These are phyloP conservation scores for Endocalyx cinctus DNA, from an alignment of 2,329 filamentous ascomycete genomes.

Conservation along the genomic window DNA sequence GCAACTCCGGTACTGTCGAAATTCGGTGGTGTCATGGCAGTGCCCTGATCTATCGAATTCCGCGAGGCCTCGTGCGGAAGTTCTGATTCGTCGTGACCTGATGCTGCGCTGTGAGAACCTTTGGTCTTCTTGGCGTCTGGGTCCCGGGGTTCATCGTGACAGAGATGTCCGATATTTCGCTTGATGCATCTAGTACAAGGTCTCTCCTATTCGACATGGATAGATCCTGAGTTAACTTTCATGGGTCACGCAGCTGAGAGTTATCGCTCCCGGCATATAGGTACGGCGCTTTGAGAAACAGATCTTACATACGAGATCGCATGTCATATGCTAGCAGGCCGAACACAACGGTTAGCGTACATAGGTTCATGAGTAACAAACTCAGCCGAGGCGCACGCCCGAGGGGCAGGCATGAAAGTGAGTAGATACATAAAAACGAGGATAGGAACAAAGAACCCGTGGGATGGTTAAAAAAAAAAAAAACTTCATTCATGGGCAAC, in stretches of 20 bases:
- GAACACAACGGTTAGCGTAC: slow-evolving; percentile 41
- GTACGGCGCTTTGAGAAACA: slow-evolving; percentile 26
- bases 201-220: slow-evolving; percentile 63
- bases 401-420: too few species aligned
- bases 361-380: slow-evolving; percentile 8
- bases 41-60: slow-evolving; percentile 51
- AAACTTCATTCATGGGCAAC: too few species aligned
- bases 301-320: slow-evolving; percentile 71
- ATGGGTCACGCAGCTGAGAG: slow-evolving; percentile 23
- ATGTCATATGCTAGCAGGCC: slow-evolving; percentile 76
- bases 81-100: slow-evolving; percentile 59
- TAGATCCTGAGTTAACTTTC: slow-evolving; percentile 30
- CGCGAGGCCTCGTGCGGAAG: slow-evolving; percentile 47
- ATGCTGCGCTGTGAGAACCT: slow-evolving; percentile 52
- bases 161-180: slow-evolving; percentile 96
- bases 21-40: slow-evolving; percentile 52
- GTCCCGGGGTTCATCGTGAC: slow-evolving; percentile 95
- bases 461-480: too few species aligned
- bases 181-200: slow-evolving; percentile 98
- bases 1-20: slow-evolving; percentile 33
- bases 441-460: too few species aligned
- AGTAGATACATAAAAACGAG: too few species aligned
- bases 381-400: slow-evolving; percentile 17
- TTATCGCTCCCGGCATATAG: too few species aligned
- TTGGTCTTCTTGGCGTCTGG: slow-evolving; percentile 75